Conservation (phyloP, 1,139 yeast genomes). For the Kurtzmaniella quercitrusa region DNA sequence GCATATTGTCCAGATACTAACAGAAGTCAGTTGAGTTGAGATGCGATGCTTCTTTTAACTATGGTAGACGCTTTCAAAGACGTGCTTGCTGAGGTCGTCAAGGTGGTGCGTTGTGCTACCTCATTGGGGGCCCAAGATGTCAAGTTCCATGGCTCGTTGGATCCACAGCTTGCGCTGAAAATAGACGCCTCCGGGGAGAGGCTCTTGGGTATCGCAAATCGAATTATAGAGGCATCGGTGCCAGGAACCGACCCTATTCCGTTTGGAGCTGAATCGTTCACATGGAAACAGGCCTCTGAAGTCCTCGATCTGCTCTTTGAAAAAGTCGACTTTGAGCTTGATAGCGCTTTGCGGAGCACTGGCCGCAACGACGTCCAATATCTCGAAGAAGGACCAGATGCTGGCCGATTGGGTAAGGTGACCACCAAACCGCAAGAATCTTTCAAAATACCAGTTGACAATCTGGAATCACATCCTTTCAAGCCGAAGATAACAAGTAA, state of each 20-base stretch:
- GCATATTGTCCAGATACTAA: not conserved
- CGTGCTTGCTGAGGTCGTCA: conserved; percentile 41
- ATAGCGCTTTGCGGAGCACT: conserved; percentile 21
- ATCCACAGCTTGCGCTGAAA: conserved; percentile 39
- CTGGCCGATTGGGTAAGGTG: conserved; percentile 23
- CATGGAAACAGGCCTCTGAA: conserved; percentile 62
- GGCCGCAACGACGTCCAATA: conserved; percentile 32
- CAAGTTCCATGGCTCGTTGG: conserved; percentile 68
- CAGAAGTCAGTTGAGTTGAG: conserved; percentile 6
- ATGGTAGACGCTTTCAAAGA: conserved; percentile 15
- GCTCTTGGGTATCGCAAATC: conserved; percentile 52
- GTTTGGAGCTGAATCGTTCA: conserved; percentile 33
- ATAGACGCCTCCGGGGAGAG: conserved; percentile 41
- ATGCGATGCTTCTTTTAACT: conserved; percentile 1
- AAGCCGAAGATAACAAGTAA: conserved; percentile 65
- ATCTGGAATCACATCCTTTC: conserved; percentile 67
- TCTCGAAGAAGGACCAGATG: conserved; percentile 40
- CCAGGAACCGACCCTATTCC: conserved; percentile 29
- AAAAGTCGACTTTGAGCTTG: conserved; percentile 61
- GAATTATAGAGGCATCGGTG: conserved; percentile 39
- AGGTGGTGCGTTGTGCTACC: conserved; percentile 64
- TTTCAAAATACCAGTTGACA: conserved; percentile 61
- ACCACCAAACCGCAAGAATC: conserved; percentile 68
- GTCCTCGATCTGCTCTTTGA: conserved; percentile 72
- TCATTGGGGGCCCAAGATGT: conserved; percentile 79